Base-by-base conservation (phyloP, 371 early-diverging fungal genomes). In the Saksenaea vasiformis region DNA sequence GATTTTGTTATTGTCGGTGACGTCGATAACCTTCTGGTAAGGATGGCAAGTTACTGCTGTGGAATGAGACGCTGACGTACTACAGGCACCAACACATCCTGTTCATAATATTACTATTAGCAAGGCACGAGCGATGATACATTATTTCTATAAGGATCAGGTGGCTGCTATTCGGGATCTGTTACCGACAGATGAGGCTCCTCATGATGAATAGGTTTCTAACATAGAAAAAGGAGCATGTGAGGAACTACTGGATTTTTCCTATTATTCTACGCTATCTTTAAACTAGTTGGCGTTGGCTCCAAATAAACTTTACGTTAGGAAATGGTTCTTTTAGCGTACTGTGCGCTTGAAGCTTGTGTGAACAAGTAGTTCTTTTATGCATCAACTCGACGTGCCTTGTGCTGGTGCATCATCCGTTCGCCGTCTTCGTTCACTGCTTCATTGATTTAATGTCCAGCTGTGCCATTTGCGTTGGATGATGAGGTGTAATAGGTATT, bases 21-120 rank as follows among this genome's bases (percentile, higher is more conserved):
- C 54, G 60, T 84, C 8, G 60, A 83, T 19, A 88, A 90, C 65
- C 60, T 82, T 24, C 63, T 90, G 65, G 87, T 83, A 66, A 58
- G 70, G 61, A 15, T 27, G 60, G 13, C 35, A 60, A 37, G 61
- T n/a, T 17, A 24, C 11, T 41, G n/a, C 10, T 27, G 14, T 58
- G 63, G 36, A 62, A 61, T 7, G 14, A 38, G 24, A 31, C 15
- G 35, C 58, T 64, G 9, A 71, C 73, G 28, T 51, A 43, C 9
- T 51, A 62, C 38, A 83, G 76, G 69, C 78, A 19, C 61, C 88
- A 0, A 78, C 85, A 3, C 90, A 90, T 58, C 90, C 90, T 8
- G 74, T 90, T 0, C 87, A 89, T 56, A 85, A 86, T 59, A 71
- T 88, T 19, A 64, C 74, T 0, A 31, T 82, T 1, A 43, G 60